A percentile compares a stretch with the other conserved stretches of the same genome.
These are phyloP conservation scores for Leptosphaerulina australis DNA, from an alignment of 2,329 filamentous ascomycete genomes.

Conservation along the genomic window DNA sequence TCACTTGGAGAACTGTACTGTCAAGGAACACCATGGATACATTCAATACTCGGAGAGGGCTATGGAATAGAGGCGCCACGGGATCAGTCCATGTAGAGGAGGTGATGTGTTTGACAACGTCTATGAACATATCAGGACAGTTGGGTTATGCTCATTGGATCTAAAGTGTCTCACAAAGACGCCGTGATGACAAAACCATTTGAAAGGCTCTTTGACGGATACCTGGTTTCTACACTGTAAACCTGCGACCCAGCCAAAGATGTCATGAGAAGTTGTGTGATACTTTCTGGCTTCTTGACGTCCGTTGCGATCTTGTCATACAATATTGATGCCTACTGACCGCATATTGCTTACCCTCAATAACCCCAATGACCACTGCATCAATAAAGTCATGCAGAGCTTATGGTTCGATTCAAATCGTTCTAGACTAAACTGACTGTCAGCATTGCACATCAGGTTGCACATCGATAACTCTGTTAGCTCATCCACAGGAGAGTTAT, in stretches of 20 bases:
- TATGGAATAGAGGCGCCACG: background rate
- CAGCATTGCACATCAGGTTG: background rate
- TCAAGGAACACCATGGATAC: background rate
- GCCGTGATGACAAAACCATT: too few relatives aligned
- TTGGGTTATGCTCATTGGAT: too few relatives aligned
- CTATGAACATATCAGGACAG: too few relatives aligned
- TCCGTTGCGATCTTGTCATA: too few relatives aligned
- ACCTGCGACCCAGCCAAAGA: background rate
- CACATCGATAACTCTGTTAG: background rate
- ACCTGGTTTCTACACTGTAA: conserved; percentile 35
- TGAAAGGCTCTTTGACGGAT: conserved; percentile 8
- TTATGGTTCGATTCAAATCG: background rate
- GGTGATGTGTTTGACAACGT: background rate
- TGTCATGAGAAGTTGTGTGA: background rate
- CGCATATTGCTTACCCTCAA: background rate
- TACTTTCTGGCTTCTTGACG: background rate
- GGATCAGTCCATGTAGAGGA: background rate
- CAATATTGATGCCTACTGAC: background rate
- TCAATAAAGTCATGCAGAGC: background rate
- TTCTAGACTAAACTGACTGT: background rate
- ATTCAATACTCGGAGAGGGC: background rate
- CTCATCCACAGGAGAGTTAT: background rate
- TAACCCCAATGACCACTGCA: background rate
- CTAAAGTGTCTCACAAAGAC: too few relatives aligned
- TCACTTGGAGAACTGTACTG: background rate